Conservation (phyloP, 306 rosid genomes). For the Albizia julibrissin region DNA sequence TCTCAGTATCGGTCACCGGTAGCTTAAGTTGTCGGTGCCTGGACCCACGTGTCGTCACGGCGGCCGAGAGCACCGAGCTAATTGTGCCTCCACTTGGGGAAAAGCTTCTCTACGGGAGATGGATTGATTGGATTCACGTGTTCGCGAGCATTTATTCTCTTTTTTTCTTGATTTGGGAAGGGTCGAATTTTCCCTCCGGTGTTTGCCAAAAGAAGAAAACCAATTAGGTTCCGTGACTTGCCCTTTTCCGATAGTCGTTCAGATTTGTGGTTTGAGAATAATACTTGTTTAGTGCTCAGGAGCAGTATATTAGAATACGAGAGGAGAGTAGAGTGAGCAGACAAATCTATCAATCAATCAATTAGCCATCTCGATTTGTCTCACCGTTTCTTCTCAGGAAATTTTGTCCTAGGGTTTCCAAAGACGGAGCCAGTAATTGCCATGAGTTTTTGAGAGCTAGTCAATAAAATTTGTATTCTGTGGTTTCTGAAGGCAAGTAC, state of each 20-base stretch:
- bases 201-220: slow-evolving; percentile 66
- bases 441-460: background rate
- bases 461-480: slow-evolving; percentile 12
- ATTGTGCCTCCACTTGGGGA: slow-evolving; percentile 32
- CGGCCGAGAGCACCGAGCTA: slow-evolving; percentile 17
- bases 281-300: background rate
- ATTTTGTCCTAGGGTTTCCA: slow-evolving; percentile 42
- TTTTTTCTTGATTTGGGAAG: slow-evolving; percentile 51
- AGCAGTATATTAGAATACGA: background rate
- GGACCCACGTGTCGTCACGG: slow-evolving; percentile 32
- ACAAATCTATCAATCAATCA: slow-evolving; percentile 29
- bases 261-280: slow-evolving; percentile 25
- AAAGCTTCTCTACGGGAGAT: background rate
- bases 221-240: slow-evolving; percentile 46
- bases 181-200: slow-evolving; percentile 29
- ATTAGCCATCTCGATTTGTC: background rate
- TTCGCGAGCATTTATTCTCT: slow-evolving; percentile 46
- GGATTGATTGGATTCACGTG: slow-evolving; percentile 32
- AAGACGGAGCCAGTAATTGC: background rate
- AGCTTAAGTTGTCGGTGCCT: slow-evolving; percentile 55
- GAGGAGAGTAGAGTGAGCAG: background rate
- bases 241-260: slow-evolving; percentile 24
- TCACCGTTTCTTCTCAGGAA: background rate
- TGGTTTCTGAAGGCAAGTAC: slow-evolving; percentile 27
- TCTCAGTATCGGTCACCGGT: slow-evolving; percentile 56